These are phyloP conservation scores for Rhizoclosmatium sp. DNA, from an alignment of 192 early-diverging fungal species.

Conservation along the genomic window DNA sequence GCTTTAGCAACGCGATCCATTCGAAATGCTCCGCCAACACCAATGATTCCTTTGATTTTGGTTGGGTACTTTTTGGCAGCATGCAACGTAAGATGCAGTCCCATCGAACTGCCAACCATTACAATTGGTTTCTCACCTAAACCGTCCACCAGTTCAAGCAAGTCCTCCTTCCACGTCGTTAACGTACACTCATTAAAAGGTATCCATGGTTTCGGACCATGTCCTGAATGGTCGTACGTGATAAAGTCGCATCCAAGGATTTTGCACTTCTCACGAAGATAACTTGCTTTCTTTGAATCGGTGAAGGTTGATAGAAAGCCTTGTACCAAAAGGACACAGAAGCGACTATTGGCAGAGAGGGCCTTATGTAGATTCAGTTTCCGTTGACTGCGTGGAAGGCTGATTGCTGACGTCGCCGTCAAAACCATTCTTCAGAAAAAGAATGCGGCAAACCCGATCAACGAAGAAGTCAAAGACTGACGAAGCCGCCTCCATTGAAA, in stretches of 20 bases:
- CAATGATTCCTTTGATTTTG: constrained; percentile 1
- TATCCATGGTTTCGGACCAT: constrained; percentile 1
- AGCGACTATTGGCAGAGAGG: not conserved
- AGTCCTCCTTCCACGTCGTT: constrained; percentile 19
- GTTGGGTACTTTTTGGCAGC: not conserved
- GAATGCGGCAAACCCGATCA: not conserved
- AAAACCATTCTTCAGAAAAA: not conserved
- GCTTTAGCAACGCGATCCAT: not conserved
- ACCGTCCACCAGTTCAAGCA: not conserved
- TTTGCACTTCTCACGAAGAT: not conserved
- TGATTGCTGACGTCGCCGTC: not conserved
- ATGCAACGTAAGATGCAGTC: not conserved
- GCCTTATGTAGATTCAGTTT: no score
- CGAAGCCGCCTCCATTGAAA: not conserved
- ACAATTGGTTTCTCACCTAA: not conserved
- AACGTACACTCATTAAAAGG: constrained; percentile 21
- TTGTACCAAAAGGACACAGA: constrained; percentile 3
- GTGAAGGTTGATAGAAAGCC: constrained; percentile 17
- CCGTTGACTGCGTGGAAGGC: not conserved
- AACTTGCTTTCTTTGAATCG: constrained; percentile 1
- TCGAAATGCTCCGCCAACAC: constrained; percentile 1
- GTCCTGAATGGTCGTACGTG: constrained; percentile 20
- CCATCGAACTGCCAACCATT: constrained; percentile 13
- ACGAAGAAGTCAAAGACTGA: not conserved
- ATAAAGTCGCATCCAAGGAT: constrained; percentile 1